phyloP scores from a whole-genome alignment of 441 rosid species.

The Erysimum cheiri region DNA sequence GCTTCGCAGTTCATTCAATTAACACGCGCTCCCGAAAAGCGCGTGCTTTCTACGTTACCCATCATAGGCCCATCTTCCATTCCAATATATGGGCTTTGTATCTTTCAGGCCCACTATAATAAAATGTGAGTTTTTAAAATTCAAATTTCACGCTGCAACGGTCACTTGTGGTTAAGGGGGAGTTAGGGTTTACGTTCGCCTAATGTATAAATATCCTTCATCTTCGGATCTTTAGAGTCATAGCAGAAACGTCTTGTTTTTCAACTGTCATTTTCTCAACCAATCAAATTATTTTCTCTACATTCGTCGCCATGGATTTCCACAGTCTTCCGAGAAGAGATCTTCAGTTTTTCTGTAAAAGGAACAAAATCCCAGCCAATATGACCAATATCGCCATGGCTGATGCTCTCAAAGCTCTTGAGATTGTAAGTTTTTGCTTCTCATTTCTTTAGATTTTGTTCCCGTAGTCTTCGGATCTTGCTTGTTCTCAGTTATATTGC shows the following conservation, averaged over 20 bases:
- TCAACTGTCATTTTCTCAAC: constrained; percentile 34
- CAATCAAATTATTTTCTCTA: constrained; percentile 2
- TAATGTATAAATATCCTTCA: constrained; percentile 23
- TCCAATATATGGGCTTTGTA: not conserved
- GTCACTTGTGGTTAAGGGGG: constrained; percentile 45
- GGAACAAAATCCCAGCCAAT: constrained; percentile 91
- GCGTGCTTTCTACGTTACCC: constrained; percentile 44
- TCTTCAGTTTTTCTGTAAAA: constrained; percentile 94
- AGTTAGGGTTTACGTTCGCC: constrained; percentile 52
- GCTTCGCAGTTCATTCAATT: constrained; percentile 30
- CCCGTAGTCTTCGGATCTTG: not conserved
- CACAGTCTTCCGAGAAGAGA: constrained; percentile 75
- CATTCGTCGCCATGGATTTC: constrained; percentile 68
- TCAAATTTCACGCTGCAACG: constrained; percentile 66
- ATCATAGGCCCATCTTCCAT: constrained; percentile 28
- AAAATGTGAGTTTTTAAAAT: constrained; percentile 44
- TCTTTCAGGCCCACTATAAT: constrained; percentile 22
- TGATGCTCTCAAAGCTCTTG: constrained; percentile 77
- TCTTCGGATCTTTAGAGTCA: constrained; percentile 24
- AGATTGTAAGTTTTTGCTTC: constrained; percentile 50
- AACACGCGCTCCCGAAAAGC: constrained; percentile 46
- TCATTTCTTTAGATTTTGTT: not conserved
- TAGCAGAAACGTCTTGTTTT: constrained; percentile 41
- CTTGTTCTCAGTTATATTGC: not conserved
- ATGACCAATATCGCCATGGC: constrained; percentile 92